Evolutionary conservation across 371 early-diverging fungal genomes (phyloP), one percentile per base, ranked within the genome.

Genomic region (Haplosporangium sp.): DNA sequence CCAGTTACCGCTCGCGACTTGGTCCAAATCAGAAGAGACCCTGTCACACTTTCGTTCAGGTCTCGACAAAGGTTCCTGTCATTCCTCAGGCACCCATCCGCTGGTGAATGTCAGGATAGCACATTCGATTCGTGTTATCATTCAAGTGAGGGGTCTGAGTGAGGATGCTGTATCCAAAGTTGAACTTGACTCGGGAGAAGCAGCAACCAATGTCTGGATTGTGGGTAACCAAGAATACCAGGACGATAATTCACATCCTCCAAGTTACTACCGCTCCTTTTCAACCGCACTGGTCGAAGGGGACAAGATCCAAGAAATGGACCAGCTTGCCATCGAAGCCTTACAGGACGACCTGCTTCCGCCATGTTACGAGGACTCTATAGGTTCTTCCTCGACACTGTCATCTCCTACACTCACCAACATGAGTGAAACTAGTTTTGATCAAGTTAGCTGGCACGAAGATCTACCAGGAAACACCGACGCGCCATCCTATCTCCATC

Each of bases 241-340:
- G 16, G 73, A 68, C 10, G 68, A 77, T 14, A 72, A 68, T 0
- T 36, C 40, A 5, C 12, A 66, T 13, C 79, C 73, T 6, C 79
- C 79, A 20, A 68, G 73, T 48, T 77, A 77, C 21, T 72, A 64
- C 58, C 72, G 79, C 2, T 77, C 79, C 7, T 77, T 77, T 55
- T 64, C 79, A 0, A 72, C 64, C 6, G 45, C 43, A 0, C 40
- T 72, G 38, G 79, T 77, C 6, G 68, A 77, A 5, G 55, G 55
- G 5, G 64, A 72, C 55, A 61, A 68, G 53, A 63, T 77, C 41
- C 62, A 20, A 20, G 68, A 72, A 59, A 64, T 77, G 45, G 79
- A 77, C 20, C 64, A 54, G 20, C 72, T 46, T 9, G 64, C 71
- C 5, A 43, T 72, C 2, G 72, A 77, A n/a, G 73, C 79, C 1